Evolutionary conservation across 495 filamentous ascomycete genomes (phyloP), one percentile per base, ranked within the genome.

Genomic region (Podospora comata): DNA sequence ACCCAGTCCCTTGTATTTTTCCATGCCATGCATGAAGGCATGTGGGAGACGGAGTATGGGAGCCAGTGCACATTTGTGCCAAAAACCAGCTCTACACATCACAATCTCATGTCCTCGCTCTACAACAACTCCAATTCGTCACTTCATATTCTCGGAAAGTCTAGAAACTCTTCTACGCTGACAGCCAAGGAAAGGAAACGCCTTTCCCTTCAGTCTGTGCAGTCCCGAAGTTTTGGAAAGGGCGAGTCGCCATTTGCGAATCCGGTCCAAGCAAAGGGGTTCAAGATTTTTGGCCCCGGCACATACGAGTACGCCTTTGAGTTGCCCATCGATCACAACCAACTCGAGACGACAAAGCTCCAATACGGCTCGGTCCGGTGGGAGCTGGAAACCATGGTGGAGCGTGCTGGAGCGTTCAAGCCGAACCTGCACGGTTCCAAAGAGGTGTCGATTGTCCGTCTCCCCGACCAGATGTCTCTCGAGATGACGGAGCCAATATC

Each of bases 401-500:
- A 97, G 79, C 88, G 95, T 65, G 88, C 94, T 2, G 96, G 96
- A 2, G 91, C 94, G 4, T 98, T 99, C 80, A 91, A 94, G 69
- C 87, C 93, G 26, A 98, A 97, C 70, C 85, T 99, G 2, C 83
- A 92, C 48, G 95, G 95, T 20, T 85, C 81, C 16, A 90, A 92
- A 77, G 96, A 98, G 75, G 88, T 99, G 11, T 86, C 85, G 4
- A 86, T 99, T 58, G 91, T 99, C 30, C 89, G 95, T 18, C 89
- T 94, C 1, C 95, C 95, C 0, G 89, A 94, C 19, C 93, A 98
- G 80, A 87, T 93, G 61, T 98, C 94, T 4, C 81, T 98, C 62
- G 96, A 99, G 74, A 91, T 93, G 78, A 88, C 94, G 28, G 95
- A 99, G 74, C 95, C 95, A 16, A 99, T 99, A 77, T 94, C 94